Evolutionary conservation across 495 filamentous ascomycete species (phyloP), one percentile per base, ranked within the genome.

Genomic region (Massariosphaeria phaeospora): DNA sequence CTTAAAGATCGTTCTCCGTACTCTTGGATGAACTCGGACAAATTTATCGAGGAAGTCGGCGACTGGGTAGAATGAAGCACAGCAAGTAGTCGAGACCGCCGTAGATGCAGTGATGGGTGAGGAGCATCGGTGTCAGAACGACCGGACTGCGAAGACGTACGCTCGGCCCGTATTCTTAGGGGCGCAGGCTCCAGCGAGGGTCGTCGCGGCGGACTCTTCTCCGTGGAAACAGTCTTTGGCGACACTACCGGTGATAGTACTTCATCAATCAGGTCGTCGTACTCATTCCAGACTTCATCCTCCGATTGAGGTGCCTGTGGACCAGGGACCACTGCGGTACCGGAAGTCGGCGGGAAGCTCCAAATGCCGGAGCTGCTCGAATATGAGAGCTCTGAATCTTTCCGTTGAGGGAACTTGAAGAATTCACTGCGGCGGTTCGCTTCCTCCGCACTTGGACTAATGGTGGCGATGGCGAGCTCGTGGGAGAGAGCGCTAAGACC

Each of bases 221-320:
- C 34, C 41, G 44, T 38, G 15, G 3, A 2, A 11, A 25, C n/a
- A 20, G 4, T 21, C 11, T 31, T 57, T 18, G 38, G 29, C 2
- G 53, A 24, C 8, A 49, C 51, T 18, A 34, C 43, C 21, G 81
- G 77, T 0, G 80, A 81, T 13, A 81, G 73, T 11, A 85, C 80
- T 39, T 89, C 81, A 57, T 86, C 86, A 47, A 96, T 78, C 13
- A 95, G 73, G 64, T 97, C 93, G 66, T 96, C 84, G 58, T 93
- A 97, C 67, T 98, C 90, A 33, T 85, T 81, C 93, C 93, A 98
- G 15, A 96, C 77, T 63, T 97, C 93, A 62, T 97, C 93, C 59
- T 90, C 85, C 13, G 73, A 82, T 4, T 82, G 75, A 7, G 75
- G 79, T 7, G 79, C 76, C 25, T 70, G 75, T 10, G 78, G 72